Conservation (phyloP, 805 yeast species). For the Saccharomycopsis malanga region DNA sequence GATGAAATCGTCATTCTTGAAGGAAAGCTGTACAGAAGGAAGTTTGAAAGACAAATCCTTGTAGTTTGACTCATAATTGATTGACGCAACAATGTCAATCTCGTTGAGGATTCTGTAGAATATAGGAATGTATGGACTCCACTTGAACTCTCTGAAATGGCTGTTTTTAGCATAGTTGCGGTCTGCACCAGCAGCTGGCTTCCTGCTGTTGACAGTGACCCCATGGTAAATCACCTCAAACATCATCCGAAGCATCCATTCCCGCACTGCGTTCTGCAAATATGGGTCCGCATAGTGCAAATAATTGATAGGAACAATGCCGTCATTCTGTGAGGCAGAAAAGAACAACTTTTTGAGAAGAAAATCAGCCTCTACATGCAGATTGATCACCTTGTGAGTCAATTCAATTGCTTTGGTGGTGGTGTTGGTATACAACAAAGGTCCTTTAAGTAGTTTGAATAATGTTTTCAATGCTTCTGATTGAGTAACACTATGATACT, state of each 20-base stretch:
- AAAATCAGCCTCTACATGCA: constrained; percentile 50
- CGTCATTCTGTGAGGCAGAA: constrained; percentile 27
- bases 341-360: constrained; percentile 44
- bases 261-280: constrained; percentile 32
- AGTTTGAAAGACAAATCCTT: constrained; percentile 11
- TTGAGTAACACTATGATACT: constrained; percentile 38
- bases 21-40: constrained; percentile 11
- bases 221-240: constrained; percentile 44
- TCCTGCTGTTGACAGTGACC: constrained; percentile 28
- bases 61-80: constrained; percentile 23
- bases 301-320: constrained; percentile 28
- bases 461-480: constrained; percentile 54
- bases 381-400: constrained; percentile 43
- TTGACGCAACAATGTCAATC: constrained; percentile 28
- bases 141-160: constrained; percentile 27
- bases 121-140: constrained; percentile 24
- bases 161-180: constrained; percentile 24
- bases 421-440: constrained; percentile 40
- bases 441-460: constrained; percentile 59
- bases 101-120: constrained; percentile 26
- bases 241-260: constrained; percentile 47
- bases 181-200: constrained; percentile 18
- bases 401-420: constrained; percentile 50
- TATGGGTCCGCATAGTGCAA: constrained; percentile 38
- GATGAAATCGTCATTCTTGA: constrained; percentile 33